phyloP scores from a whole-genome alignment of 306 rosid genomes.

The Betula pendula region DNA sequence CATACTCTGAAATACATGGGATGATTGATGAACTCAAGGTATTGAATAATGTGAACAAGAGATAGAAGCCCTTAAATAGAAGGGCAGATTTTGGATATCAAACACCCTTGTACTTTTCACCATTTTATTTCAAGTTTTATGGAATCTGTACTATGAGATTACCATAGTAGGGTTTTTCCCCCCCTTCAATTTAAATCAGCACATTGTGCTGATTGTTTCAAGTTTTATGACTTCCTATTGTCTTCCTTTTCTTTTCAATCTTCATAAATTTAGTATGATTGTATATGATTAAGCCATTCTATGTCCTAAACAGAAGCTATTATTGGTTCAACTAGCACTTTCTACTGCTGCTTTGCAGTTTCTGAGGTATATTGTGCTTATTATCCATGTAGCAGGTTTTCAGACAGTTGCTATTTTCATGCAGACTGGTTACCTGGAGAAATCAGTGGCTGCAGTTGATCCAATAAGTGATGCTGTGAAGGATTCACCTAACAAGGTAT shows the following conservation, averaged over 20 bases:
- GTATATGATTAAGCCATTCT: slow-evolving; percentile 20
- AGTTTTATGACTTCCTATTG: neutral
- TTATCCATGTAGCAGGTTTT: slow-evolving; percentile 98
- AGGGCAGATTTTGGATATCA: neutral
- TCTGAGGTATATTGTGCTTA: slow-evolving; percentile 93
- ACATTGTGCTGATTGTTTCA: neutral
- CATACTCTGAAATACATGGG: neutral
- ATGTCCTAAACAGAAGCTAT: slow-evolving; percentile 13
- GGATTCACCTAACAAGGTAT: slow-evolving; percentile 88
- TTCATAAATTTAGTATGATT: slow-evolving; percentile 10
- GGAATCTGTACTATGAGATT: neutral
- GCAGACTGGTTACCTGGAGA: slow-evolving; percentile 89
- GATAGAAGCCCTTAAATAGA: neutral
- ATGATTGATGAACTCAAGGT: neutral
- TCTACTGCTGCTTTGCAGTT: slow-evolving; percentile 46
- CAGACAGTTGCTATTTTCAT: slow-evolving; percentile 99
- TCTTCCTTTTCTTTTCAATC: slow-evolving; percentile 11
- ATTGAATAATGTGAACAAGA: neutral
- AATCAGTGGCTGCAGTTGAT: slow-evolving; percentile 54
- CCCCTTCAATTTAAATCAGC: neutral
- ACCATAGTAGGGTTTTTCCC: neutral
- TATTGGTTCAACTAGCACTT: slow-evolving; percentile 39
- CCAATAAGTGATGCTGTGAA: slow-evolving; percentile 66
- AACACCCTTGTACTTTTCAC: neutral
- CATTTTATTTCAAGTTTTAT: neutral